Conservation (phyloP, 2,329 filamentous ascomycete genomes). For the Pezizomycotina sp. region DNA sequence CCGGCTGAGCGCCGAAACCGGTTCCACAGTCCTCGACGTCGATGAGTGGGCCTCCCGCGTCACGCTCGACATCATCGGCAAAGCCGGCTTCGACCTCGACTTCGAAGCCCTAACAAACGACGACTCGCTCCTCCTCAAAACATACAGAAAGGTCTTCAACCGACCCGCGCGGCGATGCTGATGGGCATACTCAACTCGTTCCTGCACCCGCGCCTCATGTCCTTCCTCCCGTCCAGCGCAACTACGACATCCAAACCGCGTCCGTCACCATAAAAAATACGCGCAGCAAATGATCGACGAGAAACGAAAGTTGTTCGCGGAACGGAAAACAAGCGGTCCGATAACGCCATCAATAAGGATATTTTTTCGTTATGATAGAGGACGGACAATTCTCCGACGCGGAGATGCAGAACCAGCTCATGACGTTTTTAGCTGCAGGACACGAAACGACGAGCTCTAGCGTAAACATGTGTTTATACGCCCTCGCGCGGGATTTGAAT, state of each 20-base stretch:
- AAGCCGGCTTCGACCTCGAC: conserved; percentile 54
- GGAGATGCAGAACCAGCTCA: conserved; percentile 70
- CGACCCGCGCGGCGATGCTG: conserved; percentile 27
- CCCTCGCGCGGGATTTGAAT: conserved; percentile 47
- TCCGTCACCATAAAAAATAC: conserved; percentile 44
- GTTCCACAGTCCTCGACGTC: conserved; percentile 39
- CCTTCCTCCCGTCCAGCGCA: conserved; percentile 48
- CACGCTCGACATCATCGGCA: conserved; percentile 59
- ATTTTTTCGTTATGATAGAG: conserved; percentile 55
- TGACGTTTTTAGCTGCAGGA: conserved; percentile 73
- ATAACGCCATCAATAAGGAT: too few relatives aligned
- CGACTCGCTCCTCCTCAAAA: conserved; percentile 40
- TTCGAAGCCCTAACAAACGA: conserved; percentile 45
- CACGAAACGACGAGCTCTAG: conserved; percentile 43
- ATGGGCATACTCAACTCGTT: conserved; percentile 42
- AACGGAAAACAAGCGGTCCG: conserved; percentile 30
- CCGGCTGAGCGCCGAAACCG: conserved; percentile 30
- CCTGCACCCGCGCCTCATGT: conserved; percentile 45
- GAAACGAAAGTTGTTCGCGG: conserved; percentile 45
- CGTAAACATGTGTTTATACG: conserved; percentile 58
- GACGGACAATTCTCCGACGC: conserved; percentile 48
- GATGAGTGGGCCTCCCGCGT: conserved; percentile 47
- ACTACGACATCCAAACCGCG: conserved; percentile 48
- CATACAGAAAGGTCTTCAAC: conserved; percentile 42
- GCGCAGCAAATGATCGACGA: conserved; percentile 51